Conservation (phyloP, 2,329 filamentous ascomycete genomes). For the Zarea fungicola region DNA sequence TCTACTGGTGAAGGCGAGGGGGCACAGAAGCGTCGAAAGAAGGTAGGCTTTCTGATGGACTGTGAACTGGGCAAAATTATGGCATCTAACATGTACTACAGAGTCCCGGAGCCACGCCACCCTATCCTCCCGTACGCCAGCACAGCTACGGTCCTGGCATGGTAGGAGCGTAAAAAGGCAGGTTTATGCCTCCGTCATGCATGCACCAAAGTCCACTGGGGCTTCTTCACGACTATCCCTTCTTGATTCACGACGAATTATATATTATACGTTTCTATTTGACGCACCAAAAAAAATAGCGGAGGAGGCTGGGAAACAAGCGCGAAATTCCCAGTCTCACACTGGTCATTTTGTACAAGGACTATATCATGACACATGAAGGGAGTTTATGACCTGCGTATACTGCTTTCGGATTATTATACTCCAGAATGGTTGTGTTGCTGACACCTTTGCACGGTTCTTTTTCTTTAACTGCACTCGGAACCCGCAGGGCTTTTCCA, state of each 20-base stretch:
- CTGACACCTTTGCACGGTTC: no score
- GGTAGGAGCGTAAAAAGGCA: slow-evolving; percentile 45
- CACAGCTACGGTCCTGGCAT: slow-evolving; percentile 54
- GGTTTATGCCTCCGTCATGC: background rate
- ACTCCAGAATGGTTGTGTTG: background rate
- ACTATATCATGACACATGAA: slow-evolving; percentile 25
- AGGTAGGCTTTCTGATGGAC: slow-evolving; percentile 38
- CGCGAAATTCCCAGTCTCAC: no score
- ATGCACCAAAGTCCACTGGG: no score
- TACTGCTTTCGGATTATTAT: slow-evolving; percentile 1
- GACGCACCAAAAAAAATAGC: background rate
- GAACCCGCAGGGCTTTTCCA: background rate
- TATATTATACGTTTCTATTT: no score
- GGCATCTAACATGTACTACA: slow-evolving; percentile 25
- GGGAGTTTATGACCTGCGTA: slow-evolving; percentile 13
- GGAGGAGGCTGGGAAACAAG: background rate
- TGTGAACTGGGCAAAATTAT: no score
- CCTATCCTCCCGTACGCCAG: slow-evolving; percentile 41
- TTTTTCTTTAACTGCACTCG: background rate
- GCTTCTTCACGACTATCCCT: no score
- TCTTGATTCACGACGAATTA: no score
- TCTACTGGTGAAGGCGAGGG: slow-evolving; percentile 69
- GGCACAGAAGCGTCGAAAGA: slow-evolving; percentile 59
- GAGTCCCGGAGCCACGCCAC: slow-evolving; percentile 41
- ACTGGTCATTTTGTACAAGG: slow-evolving; percentile 26